These are phyloP conservation scores for Metarhizium humberi DNA, from an alignment of 2,329 filamentous ascomycete species.

Conservation along the genomic window DNA sequence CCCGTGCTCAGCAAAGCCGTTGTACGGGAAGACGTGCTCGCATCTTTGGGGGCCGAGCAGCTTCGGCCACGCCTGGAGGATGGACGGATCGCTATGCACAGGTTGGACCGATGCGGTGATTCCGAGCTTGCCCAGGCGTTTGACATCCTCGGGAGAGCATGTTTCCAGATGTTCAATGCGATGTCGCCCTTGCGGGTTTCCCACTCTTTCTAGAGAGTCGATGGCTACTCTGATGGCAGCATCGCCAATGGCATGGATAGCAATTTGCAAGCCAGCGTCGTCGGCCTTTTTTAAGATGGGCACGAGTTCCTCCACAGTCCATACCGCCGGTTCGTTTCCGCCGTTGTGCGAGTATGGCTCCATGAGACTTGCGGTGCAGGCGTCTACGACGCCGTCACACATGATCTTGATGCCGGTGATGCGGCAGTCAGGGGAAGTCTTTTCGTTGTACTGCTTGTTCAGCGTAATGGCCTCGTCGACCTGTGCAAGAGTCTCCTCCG, in stretches of 20 bases:
- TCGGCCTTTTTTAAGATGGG: constrained; percentile 43
- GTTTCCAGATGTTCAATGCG: constrained; percentile 57
- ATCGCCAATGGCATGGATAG: constrained; percentile 56
- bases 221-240: constrained; percentile 46
- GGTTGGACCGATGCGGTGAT: constrained; percentile 46
- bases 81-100: constrained; percentile 46
- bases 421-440: too few relatives aligned
- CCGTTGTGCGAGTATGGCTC: constrained; percentile 13
- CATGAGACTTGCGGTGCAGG: too few relatives aligned
- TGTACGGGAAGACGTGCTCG: constrained; percentile 51
- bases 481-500: too few relatives aligned
- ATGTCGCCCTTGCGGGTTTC: constrained; percentile 38
- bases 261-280: constrained; percentile 45
- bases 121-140: constrained; percentile 43
- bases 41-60: constrained; percentile 44
- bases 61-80: constrained; percentile 48
- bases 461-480: too few relatives aligned
- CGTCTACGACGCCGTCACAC: too few relatives aligned
- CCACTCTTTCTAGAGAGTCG: constrained; percentile 34
- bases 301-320: constrained; percentile 37
- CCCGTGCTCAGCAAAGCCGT: constrained; percentile 45
- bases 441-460: too few relatives aligned
- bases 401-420: too few relatives aligned
- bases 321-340: constrained; percentile 37
- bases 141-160: constrained; percentile 42